These are phyloP conservation scores for Alternaria atra DNA, from an alignment of 2,329 filamentous ascomycete species.

Conservation along the genomic window DNA sequence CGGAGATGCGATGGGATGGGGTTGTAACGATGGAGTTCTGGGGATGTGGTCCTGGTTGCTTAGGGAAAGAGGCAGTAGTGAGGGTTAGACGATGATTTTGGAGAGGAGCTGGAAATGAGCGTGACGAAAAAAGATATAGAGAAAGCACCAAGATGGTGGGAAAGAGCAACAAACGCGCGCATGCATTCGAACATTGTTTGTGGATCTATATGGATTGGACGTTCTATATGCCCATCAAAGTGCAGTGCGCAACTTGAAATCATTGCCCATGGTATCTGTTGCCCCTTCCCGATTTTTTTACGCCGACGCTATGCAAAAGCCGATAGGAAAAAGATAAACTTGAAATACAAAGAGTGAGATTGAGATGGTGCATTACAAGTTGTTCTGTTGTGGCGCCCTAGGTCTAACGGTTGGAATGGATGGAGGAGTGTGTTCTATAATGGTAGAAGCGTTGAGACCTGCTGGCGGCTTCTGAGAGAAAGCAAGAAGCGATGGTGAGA, in stretches of 20 bases:
- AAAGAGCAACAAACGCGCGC: constrained; percentile 30
- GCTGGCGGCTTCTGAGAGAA: constrained; percentile 25
- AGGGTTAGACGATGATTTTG: neutral
- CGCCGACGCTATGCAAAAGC: constrained; percentile 38
- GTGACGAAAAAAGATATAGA: neutral
- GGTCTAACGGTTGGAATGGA: constrained; percentile 12
- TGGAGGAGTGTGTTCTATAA: constrained; percentile 12
- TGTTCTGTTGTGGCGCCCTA: constrained; percentile 11
- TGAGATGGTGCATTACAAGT: constrained; percentile 23
- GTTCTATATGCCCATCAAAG: constrained; percentile 1
- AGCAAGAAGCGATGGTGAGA: constrained; percentile 4
- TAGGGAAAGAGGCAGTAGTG: neutral
- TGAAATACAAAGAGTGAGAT: neutral
- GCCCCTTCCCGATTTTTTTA: constrained; percentile 29
- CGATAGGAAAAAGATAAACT: constrained; percentile 14
- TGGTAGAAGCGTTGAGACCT: constrained; percentile 27
- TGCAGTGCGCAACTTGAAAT: constrained; percentile 8
- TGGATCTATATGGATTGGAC: constrained; percentile 3
- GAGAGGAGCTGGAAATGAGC: neutral
- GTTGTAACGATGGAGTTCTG: no score
- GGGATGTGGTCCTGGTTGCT: neutral
- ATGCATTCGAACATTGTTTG: constrained; percentile 27
- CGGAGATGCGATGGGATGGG: neutral
- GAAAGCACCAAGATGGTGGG: constrained; percentile 12
- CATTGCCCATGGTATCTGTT: constrained; percentile 21